Evolutionary conservation across 768 basidiomycete genomes (phyloP).

Genomic region (Auricularia heimuer): DNA sequence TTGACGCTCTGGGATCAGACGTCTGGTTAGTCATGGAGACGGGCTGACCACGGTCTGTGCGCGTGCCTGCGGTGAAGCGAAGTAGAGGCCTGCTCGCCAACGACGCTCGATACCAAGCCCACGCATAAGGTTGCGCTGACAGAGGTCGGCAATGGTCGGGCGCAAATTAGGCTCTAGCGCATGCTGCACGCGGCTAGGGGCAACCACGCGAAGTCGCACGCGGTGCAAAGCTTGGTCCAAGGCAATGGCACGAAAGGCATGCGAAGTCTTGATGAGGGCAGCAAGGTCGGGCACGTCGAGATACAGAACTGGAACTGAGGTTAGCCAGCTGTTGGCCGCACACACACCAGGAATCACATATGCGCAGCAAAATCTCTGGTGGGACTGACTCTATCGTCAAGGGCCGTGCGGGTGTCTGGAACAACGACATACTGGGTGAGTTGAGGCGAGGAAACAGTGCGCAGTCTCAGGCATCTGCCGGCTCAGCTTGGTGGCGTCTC

Average conservation of each 20-base stretch:
- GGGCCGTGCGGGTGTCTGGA: not conserved
- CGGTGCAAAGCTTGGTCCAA: slow-evolving; percentile 56
- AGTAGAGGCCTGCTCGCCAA: slow-evolving; percentile 57
- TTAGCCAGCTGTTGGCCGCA: slow-evolving; percentile 12
- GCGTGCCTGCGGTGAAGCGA: slow-evolving; percentile 51
- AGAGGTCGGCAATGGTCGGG: slow-evolving; percentile 56
- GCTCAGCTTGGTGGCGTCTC: no score
- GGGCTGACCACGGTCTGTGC: not conserved
- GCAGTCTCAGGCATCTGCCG: not conserved
- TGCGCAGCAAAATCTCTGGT: slow-evolving; percentile 48
- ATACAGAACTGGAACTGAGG: slow-evolving; percentile 42
- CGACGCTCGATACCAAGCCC: slow-evolving; percentile 56
- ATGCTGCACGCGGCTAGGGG: slow-evolving; percentile 59
- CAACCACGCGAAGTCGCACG: slow-evolving; percentile 47
- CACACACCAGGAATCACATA: slow-evolving; percentile 27
- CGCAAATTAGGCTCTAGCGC: slow-evolving; percentile 53
- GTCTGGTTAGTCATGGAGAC: slow-evolving; percentile 3
- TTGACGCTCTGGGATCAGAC: slow-evolving; percentile 40
- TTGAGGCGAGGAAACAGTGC: not conserved
- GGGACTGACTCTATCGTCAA: slow-evolving; percentile 25
- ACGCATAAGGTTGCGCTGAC: slow-evolving; percentile 60
- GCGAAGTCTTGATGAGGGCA: slow-evolving; percentile 38
- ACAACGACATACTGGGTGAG: not conserved
- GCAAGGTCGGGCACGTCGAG: slow-evolving; percentile 66
- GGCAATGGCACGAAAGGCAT: slow-evolving; percentile 39